Conservation (phyloP, 2,329 filamentous ascomycete genomes). For the Penicillium sp. region DNA sequence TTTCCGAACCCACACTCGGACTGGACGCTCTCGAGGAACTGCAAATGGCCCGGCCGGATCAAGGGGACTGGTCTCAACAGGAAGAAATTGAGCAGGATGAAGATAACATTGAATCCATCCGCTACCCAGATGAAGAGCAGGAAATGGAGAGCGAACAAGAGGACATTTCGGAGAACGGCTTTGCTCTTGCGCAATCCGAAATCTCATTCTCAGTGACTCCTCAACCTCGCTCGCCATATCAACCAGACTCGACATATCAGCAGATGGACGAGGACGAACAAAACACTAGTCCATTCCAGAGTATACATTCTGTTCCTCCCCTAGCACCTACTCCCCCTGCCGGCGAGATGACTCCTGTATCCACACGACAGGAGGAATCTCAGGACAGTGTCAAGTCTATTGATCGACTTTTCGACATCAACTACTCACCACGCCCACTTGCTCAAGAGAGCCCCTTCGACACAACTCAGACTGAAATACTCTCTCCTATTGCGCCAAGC, state of each 20-base stretch:
- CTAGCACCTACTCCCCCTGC: slow-evolving; percentile 22
- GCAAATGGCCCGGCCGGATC: not conserved
- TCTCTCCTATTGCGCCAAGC: slow-evolving; percentile 9
- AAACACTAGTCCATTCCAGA: slow-evolving; percentile 12
- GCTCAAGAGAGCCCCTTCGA: slow-evolving; percentile 12
- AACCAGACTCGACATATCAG: slow-evolving; percentile 3
- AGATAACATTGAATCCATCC: not conserved
- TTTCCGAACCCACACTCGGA: slow-evolving; percentile 5
- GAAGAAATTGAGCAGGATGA: not conserved
- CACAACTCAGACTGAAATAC: slow-evolving; percentile 11
- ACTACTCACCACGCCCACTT: slow-evolving; percentile 7
- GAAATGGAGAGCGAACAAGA: slow-evolving; percentile 15
- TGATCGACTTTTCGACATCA: slow-evolving; percentile 21
- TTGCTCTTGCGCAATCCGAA: slow-evolving; percentile 19
- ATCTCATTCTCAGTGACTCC: slow-evolving; percentile 9
- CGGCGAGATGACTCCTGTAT: slow-evolving; percentile 2
- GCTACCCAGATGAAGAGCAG: slow-evolving; percentile 13
- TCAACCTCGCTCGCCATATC: slow-evolving; percentile 18
- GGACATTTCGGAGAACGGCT: slow-evolving; percentile 19
- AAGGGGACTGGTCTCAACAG: not conserved
- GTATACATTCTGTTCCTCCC: slow-evolving; percentile 15
- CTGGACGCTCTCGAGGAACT: slow-evolving; percentile 4
- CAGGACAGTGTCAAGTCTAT: slow-evolving; percentile 26
- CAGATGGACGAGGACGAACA: slow-evolving; percentile 9
- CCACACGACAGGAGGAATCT: not conserved